Base-by-base conservation (phyloP, 768 basidiomycete species). In the Tylopilus felleus region DNA sequence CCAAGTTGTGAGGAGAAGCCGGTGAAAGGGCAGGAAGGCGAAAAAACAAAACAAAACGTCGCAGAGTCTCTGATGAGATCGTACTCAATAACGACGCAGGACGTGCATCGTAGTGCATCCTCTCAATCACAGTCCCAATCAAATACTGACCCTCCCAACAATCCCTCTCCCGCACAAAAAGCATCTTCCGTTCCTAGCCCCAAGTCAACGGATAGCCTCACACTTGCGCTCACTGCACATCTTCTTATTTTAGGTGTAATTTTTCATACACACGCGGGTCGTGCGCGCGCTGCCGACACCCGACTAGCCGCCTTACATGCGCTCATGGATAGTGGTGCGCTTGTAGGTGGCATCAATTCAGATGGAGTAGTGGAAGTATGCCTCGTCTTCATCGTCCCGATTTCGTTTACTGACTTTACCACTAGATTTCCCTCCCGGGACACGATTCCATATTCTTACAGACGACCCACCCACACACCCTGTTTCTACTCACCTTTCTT, bases 401-500 rank as follows among this genome's bases (percentile, higher is more conserved):
- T 39, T 19, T 22, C 42, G 13, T 48, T 36, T 10, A 10, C 47
- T 58, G 22, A 49, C 10, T n/a, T 39, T 9, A 29, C 52, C 16
- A 23, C 19, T 17, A 74, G 66, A 64, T 75, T 6, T 54, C 58
- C 8, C 46, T 75, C 43, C 57, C 74, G 1, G 51, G 68, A 5
- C 69, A 75, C 4, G 73, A 74, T 14, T 74, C 84, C 3, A 70
- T 90, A 0, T 67, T 73, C 42, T 62, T 90, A 6, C 81, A 81
- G 39, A 76, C 78, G 3, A 89, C 88, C 8, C 87, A 89, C 59
- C 88, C 89, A 0, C 79, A 84, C 5, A 68, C 85, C 2, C 60
- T 90, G 0, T 85, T 82, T 57, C 66, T 80, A 13, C 74, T 90
- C 5, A 83, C 81, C 0, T 90, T 85, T 65, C 78, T 90, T 5